Conservation (phyloP, 164 flowering plant genomes). For the Tinospora cordifolia region DNA sequence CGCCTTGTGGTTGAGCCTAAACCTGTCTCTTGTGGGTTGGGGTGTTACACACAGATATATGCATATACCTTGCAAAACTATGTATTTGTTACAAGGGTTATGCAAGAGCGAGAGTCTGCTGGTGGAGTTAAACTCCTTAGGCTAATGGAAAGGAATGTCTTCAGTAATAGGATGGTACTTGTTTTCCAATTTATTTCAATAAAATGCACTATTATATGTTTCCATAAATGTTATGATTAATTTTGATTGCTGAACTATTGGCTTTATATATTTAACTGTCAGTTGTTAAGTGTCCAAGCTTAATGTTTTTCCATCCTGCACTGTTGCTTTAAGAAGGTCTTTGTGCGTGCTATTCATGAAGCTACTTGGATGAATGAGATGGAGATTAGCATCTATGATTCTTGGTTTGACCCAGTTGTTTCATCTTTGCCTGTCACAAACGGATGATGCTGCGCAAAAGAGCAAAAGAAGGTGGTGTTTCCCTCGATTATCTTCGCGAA, state of each 20-base stretch:
- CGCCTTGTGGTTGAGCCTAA: no score
- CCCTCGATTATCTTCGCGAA: constrained; percentile 73
- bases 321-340: constrained; percentile 44
- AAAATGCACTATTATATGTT: not conserved
- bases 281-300: not conserved
- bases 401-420: constrained; percentile 97
- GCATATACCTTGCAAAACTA: constrained; percentile 98
- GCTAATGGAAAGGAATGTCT: constrained; percentile 96
- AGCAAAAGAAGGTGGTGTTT: constrained; percentile 84
- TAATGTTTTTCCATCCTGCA: constrained; percentile 2
- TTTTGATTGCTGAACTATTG: not conserved
- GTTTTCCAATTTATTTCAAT: not conserved
- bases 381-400: constrained; percentile 98
- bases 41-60: no score
- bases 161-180: constrained; percentile 93
- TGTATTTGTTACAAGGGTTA: constrained; percentile 91
- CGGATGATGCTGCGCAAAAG: constrained; percentile 76
- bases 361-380: constrained; percentile 99
- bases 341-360: constrained; percentile 97
- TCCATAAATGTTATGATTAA: not conserved
- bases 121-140: constrained; percentile 81
- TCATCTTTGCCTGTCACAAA: constrained; percentile 89
- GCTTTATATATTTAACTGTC: not conserved
- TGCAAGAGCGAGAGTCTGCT: constrained; percentile 96
- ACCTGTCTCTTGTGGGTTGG: no score